These are phyloP conservation scores for Fusarium tricinctum DNA, from an alignment of 2,329 filamentous ascomycete genomes.

Conservation along the genomic window DNA sequence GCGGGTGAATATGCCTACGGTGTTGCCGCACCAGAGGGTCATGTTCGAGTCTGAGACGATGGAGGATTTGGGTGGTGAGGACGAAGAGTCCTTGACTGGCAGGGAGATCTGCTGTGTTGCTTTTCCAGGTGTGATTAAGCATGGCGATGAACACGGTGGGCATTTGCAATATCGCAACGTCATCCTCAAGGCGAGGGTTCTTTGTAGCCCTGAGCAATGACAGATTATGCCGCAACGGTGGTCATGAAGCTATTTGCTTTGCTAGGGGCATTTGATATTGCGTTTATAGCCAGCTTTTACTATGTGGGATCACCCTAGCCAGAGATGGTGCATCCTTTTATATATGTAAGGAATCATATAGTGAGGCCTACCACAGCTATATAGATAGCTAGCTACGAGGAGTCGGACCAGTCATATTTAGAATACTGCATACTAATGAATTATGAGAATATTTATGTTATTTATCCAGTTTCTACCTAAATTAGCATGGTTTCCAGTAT, in stretches of 20 bases:
- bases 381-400: neutral
- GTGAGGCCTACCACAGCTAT: neutral
- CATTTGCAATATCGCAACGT: constrained; percentile 73
- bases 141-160: constrained; percentile 74
- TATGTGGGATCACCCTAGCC: too few relatives aligned
- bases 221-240: neutral
- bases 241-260: neutral
- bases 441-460: constrained; percentile 6
- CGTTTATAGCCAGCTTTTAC: neutral
- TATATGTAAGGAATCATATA: neutral
- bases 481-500: too few relatives aligned
- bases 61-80: constrained; percentile 76
- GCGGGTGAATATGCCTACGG: constrained; percentile 67
- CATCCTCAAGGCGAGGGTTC: constrained; percentile 74
- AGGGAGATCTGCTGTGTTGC: constrained; percentile 72
- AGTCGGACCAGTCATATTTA: neutral
- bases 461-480: neutral
- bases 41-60: constrained; percentile 71
- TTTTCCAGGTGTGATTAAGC: constrained; percentile 75
- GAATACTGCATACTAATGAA: constrained; percentile 20
- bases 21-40: constrained; percentile 66
- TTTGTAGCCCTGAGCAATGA: constrained; percentile 65
- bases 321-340: neutral
- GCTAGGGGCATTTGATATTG: neutral
- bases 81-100: constrained; percentile 66